Conservation (phyloP, 495 filamentous ascomycete genomes). For the Evernia prunastri region DNA sequence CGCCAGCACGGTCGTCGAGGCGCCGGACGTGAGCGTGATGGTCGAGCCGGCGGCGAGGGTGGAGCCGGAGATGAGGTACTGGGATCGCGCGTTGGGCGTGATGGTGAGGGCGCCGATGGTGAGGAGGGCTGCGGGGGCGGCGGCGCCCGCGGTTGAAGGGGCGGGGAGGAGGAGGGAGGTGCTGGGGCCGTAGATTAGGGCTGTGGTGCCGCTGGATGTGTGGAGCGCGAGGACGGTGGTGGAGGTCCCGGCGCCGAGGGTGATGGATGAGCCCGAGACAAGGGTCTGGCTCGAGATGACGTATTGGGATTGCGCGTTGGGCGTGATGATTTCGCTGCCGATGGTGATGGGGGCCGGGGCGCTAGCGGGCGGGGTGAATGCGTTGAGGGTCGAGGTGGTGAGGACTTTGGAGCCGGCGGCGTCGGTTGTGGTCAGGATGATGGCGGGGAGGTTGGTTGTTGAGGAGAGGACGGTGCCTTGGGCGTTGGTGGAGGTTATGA, state of each 20-base stretch:
- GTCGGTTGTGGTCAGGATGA: constrained; percentile 13
- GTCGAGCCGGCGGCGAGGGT: constrained; percentile 1
- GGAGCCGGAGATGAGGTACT: neutral
- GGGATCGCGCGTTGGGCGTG: neutral
- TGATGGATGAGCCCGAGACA: constrained; percentile 7
- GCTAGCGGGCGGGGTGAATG: neutral
- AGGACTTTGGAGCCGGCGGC: constrained; percentile 13
- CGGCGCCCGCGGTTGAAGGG: neutral
- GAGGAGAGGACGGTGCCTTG: constrained; percentile 11
- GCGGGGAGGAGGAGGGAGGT: constrained; percentile 9
- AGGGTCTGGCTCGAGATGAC: constrained; percentile 23
- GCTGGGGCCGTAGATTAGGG: constrained; percentile 12
- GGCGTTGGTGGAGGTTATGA: constrained; percentile 4
- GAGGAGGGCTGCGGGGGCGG: neutral
- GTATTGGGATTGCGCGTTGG: constrained; percentile 17
- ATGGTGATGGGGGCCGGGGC: constrained; percentile 15
- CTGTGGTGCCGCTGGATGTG: constrained; percentile 3
- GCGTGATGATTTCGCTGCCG: constrained; percentile 12
- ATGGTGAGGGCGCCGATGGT: constrained; percentile 5
- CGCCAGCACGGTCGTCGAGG: neutral
- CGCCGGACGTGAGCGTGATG: neutral
- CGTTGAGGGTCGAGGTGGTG: neutral
- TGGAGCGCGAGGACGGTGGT: constrained; percentile 5
- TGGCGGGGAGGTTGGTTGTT: constrained; percentile 7
- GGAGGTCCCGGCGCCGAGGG: constrained; percentile 9